phyloP scores from a whole-genome alignment of 108 stramenopile species.

The Aurantiochytrium sp. region DNA sequence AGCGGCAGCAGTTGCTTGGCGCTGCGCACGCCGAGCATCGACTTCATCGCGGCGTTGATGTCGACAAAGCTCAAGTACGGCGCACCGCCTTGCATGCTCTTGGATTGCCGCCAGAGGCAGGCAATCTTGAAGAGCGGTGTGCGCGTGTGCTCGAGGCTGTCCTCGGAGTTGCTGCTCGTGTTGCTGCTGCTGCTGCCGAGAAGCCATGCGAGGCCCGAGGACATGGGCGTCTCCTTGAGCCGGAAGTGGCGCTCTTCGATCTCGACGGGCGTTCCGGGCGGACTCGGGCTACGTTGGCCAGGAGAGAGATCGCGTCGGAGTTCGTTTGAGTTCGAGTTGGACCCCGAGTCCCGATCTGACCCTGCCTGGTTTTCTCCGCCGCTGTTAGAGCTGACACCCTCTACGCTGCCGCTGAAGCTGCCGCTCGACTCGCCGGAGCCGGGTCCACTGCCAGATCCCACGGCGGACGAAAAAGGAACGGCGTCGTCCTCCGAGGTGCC shows the following conservation, averaged over 20 bases:
- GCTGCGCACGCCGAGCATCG: background rate
- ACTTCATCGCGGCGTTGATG: background rate
- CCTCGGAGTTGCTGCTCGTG: background rate
- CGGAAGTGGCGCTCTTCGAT: background rate
- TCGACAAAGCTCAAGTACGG: background rate
- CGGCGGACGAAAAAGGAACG: background rate
- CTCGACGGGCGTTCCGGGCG: background rate
- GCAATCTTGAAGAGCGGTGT: background rate
- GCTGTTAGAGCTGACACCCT: background rate
- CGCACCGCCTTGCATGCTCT: background rate
- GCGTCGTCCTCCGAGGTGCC: background rate
- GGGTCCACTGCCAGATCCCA: background rate
- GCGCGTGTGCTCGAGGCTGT: background rate
- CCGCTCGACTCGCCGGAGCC: background rate
- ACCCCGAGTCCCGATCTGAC: background rate
- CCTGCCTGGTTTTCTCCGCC: background rate
- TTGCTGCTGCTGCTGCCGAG: background rate
- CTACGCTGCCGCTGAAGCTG: background rate
- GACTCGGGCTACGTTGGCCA: background rate
- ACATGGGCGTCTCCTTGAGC: background rate
- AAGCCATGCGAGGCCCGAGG: background rate
- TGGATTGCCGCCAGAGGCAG: background rate
- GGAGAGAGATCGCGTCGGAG: background rate
- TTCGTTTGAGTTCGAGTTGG: background rate
- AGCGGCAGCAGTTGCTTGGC: background rate